Conservation (phyloP, 371 early-diverging fungal species). For the Actinomucor elegans region DNA sequence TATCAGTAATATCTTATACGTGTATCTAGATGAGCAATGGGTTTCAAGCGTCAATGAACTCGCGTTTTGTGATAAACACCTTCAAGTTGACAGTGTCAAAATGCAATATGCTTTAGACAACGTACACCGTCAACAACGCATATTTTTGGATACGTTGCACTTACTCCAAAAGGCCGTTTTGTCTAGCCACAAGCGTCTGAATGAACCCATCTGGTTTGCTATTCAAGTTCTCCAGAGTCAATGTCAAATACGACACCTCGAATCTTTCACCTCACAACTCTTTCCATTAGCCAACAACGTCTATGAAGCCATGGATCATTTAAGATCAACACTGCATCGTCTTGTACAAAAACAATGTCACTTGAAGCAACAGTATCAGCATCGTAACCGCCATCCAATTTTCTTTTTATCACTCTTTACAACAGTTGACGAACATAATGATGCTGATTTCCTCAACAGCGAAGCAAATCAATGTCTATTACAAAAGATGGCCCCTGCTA, state of each 20-base stretch:
- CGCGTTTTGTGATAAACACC: too few species aligned
- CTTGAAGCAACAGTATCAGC: not conserved
- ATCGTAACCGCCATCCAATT: too few species aligned
- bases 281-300: conserved; percentile 9
- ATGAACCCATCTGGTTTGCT: conserved; percentile 31
- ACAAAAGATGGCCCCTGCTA: not conserved
- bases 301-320: not conserved
- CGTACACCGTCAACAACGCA: conserved; percentile 29
- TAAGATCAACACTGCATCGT: not conserved
- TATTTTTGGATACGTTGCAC: conserved; percentile 25
- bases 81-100: too few species aligned
- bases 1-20: not conserved
- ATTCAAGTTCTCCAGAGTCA: conserved; percentile 20
- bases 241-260: conserved; percentile 24
- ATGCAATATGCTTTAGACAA: conserved; percentile 5
- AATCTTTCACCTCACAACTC: not conserved
- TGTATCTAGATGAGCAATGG: conserved; percentile 26
- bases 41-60: too few species aligned
- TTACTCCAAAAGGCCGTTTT: conserved; percentile 18
- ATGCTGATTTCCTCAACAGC: too few species aligned
- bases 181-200: conserved; percentile 10
- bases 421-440: too few species aligned
- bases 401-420: too few species aligned
- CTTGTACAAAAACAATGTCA: not conserved
- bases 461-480: not conserved